Evolutionary conservation across 208 protist species (phyloP).

Genomic region (Acanthamoeba lenticulata): DNA sequence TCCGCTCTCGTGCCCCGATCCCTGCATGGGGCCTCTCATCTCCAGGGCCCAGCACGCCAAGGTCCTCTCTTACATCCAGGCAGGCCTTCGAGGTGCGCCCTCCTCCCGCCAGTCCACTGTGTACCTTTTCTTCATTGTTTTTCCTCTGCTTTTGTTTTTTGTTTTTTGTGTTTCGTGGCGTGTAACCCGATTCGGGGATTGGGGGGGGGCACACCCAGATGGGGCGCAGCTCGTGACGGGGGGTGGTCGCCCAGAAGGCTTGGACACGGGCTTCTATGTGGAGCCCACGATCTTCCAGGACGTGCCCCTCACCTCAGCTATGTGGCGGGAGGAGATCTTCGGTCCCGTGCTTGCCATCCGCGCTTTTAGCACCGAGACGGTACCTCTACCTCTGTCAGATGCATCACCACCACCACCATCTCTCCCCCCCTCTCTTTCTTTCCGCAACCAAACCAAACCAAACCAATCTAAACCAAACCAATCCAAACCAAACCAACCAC

Average conservation of each 20-base stretch:
- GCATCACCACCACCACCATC: too few species aligned
- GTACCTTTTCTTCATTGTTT: background rate
- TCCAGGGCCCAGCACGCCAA: background rate
- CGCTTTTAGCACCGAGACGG: slow-evolving; percentile 6
- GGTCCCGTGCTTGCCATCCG: slow-evolving; percentile 44
- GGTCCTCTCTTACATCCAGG: slow-evolving; percentile 25
- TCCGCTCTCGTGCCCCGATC: background rate
- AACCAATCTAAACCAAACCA: background rate
- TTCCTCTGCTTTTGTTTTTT: background rate
- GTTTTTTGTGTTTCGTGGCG: background rate
- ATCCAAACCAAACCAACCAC: too few species aligned
- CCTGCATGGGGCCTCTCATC: slow-evolving; percentile 52
- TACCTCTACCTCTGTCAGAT: background rate
- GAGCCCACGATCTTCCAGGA: slow-evolving; percentile 50
- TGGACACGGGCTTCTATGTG: slow-evolving; percentile 30
- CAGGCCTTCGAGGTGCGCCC: background rate
- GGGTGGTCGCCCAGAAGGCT: background rate
- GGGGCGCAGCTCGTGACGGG: background rate
- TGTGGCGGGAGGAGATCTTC: slow-evolving; percentile 64
- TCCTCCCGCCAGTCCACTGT: background rate
- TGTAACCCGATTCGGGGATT: background rate
- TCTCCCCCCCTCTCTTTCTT: too few species aligned
- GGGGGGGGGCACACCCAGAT: background rate
- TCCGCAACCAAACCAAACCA: background rate
- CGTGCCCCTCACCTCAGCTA: background rate